phyloP scores from a whole-genome alignment of 129 eudicot genomes.

The Daucus carota region DNA sequence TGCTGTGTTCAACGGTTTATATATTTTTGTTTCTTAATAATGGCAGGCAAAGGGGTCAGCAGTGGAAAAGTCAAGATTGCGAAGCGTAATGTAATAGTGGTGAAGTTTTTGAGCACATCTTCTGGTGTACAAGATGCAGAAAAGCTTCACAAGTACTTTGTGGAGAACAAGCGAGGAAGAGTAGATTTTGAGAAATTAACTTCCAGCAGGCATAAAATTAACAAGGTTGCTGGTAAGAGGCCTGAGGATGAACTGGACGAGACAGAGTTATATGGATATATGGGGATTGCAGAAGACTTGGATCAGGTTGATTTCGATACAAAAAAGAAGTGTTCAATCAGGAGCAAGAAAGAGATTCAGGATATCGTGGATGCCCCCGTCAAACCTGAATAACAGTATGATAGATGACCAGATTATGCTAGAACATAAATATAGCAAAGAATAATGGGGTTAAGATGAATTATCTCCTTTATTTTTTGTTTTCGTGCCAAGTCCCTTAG shows the following conservation, averaged over 20 bases:
- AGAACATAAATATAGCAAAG: neutral
- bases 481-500: neutral
- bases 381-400: constrained; percentile 23
- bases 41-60: constrained; percentile 43
- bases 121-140: constrained; percentile 65
- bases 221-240: constrained; percentile 14
- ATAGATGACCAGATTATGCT: neutral
- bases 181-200: constrained; percentile 24
- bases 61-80: constrained; percentile 47
- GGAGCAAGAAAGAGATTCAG: constrained; percentile 69
- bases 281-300: constrained; percentile 67
- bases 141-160: constrained; percentile 42
- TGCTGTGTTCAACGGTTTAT: neutral
- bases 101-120: constrained; percentile 55
- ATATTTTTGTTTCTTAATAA: neutral
- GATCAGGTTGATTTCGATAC: constrained; percentile 54
- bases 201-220: constrained; percentile 22
- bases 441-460: neutral
- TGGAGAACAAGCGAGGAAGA: constrained; percentile 52
- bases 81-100: constrained; percentile 38
- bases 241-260: constrained; percentile 28
- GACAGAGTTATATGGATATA: constrained; percentile 46
- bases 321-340: constrained; percentile 39
- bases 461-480: neutral
- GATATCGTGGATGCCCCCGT: constrained; percentile 55